Evolutionary conservation across 2,329 filamentous ascomycete species (phyloP).

Genomic region (Ceratocystis lukuohia): DNA sequence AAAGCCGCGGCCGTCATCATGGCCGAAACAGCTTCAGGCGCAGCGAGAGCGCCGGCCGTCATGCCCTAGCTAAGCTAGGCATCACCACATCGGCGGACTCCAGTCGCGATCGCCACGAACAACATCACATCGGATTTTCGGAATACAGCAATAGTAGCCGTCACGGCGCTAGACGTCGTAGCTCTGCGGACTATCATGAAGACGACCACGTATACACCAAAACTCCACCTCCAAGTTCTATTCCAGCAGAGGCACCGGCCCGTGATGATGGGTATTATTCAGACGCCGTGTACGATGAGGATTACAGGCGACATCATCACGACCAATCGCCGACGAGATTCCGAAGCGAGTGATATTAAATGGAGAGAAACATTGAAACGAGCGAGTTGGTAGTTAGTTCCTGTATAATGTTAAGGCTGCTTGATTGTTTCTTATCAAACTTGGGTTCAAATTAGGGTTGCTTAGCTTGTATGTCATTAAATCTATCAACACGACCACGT

Average conservation of each 20-base stretch:
- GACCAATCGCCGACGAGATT: background rate
- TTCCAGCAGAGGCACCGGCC: background rate
- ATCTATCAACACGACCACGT: background rate
- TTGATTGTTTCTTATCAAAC: background rate
- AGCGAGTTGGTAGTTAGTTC: background rate
- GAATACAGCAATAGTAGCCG: background rate
- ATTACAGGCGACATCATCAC: background rate
- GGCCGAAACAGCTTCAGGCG: conserved; percentile 21
- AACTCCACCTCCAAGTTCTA: background rate
- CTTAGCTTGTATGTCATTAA: background rate
- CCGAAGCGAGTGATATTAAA: background rate
- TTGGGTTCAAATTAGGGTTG: background rate
- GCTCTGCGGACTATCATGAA: background rate
- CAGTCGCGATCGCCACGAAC: background rate
- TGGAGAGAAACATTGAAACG: background rate
- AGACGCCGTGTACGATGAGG: background rate
- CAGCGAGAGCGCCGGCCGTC: conserved; percentile 34
- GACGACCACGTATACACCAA: background rate
- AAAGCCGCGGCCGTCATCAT: conserved; percentile 41
- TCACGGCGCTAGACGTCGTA: background rate
- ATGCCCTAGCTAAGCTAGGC: conserved; percentile 48
- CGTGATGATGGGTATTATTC: background rate
- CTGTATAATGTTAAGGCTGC: background rate
- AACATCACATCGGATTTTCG: background rate
- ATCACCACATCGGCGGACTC: conserved; percentile 31